phyloP scores from a whole-genome alignment of 2,329 filamentous ascomycete species.

The Rhytidhysteron rufulum region DNA sequence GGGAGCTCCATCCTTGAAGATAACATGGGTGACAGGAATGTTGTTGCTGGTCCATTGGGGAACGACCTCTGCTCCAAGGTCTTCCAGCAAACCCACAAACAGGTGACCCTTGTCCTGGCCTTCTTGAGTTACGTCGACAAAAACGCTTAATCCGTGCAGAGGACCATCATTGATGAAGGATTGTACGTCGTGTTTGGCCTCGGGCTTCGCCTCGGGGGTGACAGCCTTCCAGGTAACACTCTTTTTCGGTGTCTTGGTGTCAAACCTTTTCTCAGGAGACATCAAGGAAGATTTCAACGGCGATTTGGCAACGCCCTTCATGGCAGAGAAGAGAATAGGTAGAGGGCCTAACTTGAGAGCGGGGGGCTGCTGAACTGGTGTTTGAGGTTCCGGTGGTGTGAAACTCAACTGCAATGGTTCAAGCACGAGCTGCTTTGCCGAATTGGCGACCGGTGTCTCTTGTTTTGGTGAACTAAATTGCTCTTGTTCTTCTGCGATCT shows the following conservation, averaged over 20 bases:
- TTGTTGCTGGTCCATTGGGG: slow-evolving; percentile 74
- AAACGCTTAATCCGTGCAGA: slow-evolving; percentile 64
- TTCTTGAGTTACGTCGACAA: slow-evolving; percentile 77
- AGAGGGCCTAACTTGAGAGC: too few relatives aligned
- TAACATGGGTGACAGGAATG: slow-evolving; percentile 75
- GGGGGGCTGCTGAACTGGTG: too few relatives aligned
- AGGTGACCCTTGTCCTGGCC: slow-evolving; percentile 77
- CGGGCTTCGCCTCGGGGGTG: not conserved
- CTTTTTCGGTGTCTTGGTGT: slow-evolving; percentile 33
- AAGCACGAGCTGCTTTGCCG: too few relatives aligned
- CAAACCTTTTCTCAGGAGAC: slow-evolving; percentile 29
- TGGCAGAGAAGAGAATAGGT: too few relatives aligned
- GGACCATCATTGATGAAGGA: slow-evolving; percentile 20
- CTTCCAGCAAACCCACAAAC: slow-evolving; percentile 72
- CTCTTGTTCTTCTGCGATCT: too few relatives aligned
- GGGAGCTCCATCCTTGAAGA: slow-evolving; percentile 83
- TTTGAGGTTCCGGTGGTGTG: too few relatives aligned
- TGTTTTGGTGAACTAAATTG: too few relatives aligned
- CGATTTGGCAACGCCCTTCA: slow-evolving; percentile 2
- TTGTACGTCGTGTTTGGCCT: slow-evolving; percentile 15
- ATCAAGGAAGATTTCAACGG: slow-evolving; percentile 26
- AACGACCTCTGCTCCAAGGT: slow-evolving; percentile 78
- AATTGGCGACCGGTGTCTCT: too few relatives aligned
- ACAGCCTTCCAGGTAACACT: slow-evolving; percentile 24
- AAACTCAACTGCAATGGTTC: too few relatives aligned